Conservation (phyloP, 116 monocot species). For the Zostera marina region DNA sequence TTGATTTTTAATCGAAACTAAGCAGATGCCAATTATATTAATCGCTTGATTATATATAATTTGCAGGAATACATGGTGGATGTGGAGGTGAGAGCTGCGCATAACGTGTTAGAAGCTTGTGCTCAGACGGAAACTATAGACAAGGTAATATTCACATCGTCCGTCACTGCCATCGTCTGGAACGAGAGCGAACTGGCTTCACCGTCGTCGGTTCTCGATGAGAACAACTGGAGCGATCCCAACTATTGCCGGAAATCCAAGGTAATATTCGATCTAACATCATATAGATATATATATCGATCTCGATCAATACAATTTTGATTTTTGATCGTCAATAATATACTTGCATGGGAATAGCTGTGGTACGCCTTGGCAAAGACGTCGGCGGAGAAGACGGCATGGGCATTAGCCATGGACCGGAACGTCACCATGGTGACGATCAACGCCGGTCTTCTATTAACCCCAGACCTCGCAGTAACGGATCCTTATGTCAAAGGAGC, state of each 20-base stretch:
- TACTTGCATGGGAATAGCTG: slow-evolving; percentile 20
- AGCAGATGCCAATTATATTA: too few species aligned
- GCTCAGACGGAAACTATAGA: slow-evolving; percentile 20
- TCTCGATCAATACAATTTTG: too few species aligned
- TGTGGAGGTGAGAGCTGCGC: slow-evolving; percentile 17
- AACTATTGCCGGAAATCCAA: slow-evolving; percentile 17
- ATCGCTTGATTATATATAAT: not conserved
- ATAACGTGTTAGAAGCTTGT: slow-evolving; percentile 24
- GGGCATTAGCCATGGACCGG: slow-evolving; percentile 93
- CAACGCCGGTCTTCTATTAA: slow-evolving; percentile 21
- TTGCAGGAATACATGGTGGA: slow-evolving; percentile 19
- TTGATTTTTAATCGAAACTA: too few species aligned
- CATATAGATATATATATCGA: too few species aligned
- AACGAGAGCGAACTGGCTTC: slow-evolving; percentile 7
- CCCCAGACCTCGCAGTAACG: slow-evolving; percentile 23
- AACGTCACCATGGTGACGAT: slow-evolving; percentile 44
- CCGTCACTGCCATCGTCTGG: slow-evolving; percentile 22
- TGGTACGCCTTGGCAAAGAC: slow-evolving; percentile 89
- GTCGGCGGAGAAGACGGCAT: slow-evolving; percentile 75
- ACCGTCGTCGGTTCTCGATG: slow-evolving; percentile 8
- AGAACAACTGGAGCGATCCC: slow-evolving; percentile 20
- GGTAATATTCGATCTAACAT: not conserved
- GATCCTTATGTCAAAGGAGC: slow-evolving; percentile 62
- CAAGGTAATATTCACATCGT: slow-evolving; percentile 19
- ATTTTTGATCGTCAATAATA: too few species aligned